These are phyloP conservation scores for Allium fistulosum DNA, from an alignment of 106 monocot genomes.

Conservation along the genomic window DNA sequence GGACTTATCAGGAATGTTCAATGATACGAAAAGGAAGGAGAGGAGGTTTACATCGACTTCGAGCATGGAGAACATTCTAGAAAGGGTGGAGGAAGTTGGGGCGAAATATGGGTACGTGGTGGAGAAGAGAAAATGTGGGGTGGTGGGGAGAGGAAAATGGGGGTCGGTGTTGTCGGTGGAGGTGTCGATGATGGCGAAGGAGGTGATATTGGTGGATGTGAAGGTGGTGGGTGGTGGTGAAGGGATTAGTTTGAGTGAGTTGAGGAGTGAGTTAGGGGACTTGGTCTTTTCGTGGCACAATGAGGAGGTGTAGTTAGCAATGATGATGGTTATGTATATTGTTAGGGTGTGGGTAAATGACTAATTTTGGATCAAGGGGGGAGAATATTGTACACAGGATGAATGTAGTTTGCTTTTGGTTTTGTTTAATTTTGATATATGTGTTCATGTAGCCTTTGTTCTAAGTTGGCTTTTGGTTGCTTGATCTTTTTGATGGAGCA, in stretches of 20 bases:
- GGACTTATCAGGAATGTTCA: slow-evolving; percentile 35
- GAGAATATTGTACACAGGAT: too few relatives aligned
- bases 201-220: slow-evolving; percentile 33
- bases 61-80: slow-evolving; percentile 3
- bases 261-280: slow-evolving; percentile 37
- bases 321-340: not conserved
- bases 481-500: too few relatives aligned
- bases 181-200: slow-evolving; percentile 22
- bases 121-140: slow-evolving; percentile 4
- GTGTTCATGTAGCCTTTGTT: too few relatives aligned
- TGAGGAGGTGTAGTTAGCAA: not conserved
- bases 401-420: too few relatives aligned
- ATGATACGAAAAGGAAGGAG: slow-evolving; percentile 5
- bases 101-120: slow-evolving; percentile 9
- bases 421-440: too few relatives aligned
- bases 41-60: slow-evolving; percentile 16
- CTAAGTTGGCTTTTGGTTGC: too few relatives aligned
- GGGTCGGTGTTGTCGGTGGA: slow-evolving; percentile 12
- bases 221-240: slow-evolving; percentile 15
- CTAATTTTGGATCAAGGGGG: not conserved
- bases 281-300: slow-evolving; percentile 34
- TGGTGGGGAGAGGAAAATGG: slow-evolving; percentile 8
- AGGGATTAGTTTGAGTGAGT: slow-evolving; percentile 24
- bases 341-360: not conserved
- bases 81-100: slow-evolving; percentile 10